A percentile compares a stretch with the other conserved stretches of the same genome.
phyloP scores from a whole-genome alignment of 2,329 filamentous ascomycete species.

The Ophiosphaerella narmari region DNA sequence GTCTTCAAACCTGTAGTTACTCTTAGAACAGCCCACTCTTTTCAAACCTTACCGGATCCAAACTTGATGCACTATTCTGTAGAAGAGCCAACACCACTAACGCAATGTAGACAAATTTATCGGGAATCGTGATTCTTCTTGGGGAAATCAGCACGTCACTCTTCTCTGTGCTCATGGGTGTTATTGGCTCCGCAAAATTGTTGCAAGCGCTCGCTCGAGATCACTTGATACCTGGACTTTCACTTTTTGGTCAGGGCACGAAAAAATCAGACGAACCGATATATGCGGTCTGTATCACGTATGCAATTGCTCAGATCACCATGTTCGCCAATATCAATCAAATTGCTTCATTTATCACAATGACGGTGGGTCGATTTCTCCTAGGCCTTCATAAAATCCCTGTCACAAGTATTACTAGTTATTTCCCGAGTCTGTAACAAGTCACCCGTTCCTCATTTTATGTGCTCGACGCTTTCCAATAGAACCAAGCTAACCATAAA shows the following conservation, averaged over 20 bases:
- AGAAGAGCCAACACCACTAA: not conserved
- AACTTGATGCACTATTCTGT: too few relatives aligned
- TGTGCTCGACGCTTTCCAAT: not conserved
- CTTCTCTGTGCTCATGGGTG: slow-evolving; percentile 85
- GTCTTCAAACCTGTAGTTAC: too few relatives aligned
- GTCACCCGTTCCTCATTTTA: not conserved
- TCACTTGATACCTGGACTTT: slow-evolving; percentile 75
- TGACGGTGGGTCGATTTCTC: slow-evolving; percentile 58
- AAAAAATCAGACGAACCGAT: slow-evolving; percentile 74
- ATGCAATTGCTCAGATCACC: slow-evolving; percentile 74
- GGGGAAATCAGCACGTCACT: slow-evolving; percentile 83
- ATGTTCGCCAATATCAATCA: slow-evolving; percentile 85
- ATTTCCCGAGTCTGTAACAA: not conserved
- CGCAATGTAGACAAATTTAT: slow-evolving; percentile 67
- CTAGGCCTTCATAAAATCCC: not conserved
- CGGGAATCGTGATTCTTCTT: slow-evolving; percentile 71
- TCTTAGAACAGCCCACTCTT: too few relatives aligned
- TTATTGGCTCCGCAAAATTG: slow-evolving; percentile 83
- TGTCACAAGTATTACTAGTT: not conserved
- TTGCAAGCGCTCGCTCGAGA: slow-evolving; percentile 83
- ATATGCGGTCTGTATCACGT: slow-evolving; percentile 76
- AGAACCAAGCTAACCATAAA: too few relatives aligned
- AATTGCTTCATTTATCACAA: slow-evolving; percentile 87
- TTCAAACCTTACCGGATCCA: too few relatives aligned
- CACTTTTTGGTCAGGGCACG: slow-evolving; percentile 74